Evolutionary conservation across 768 basidiomycete genomes (phyloP).

Genomic region (Leccinum incarnatum): DNA sequence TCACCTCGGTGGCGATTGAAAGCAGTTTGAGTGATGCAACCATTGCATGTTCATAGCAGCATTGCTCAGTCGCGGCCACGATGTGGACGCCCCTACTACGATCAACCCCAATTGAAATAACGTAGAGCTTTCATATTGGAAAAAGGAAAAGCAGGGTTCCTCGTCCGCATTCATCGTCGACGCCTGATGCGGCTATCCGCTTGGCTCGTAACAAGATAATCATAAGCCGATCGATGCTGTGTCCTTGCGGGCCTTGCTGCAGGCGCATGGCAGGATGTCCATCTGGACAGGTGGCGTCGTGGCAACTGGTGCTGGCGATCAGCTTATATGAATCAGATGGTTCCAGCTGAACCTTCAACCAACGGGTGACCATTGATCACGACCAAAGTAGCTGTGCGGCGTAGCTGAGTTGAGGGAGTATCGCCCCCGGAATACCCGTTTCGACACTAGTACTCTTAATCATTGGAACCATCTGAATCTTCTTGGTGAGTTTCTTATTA

Average conservation of each 20-base stretch:
- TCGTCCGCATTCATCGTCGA: slow-evolving; percentile 16
- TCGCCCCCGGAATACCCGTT: slow-evolving; percentile 11
- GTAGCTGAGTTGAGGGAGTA: slow-evolving; percentile 21
- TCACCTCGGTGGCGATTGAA: background rate
- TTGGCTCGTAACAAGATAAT: slow-evolving; percentile 13
- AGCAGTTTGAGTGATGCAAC: background rate
- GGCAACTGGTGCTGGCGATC: slow-evolving; percentile 20
- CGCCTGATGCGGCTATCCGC: slow-evolving; percentile 9
- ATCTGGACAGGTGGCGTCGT: slow-evolving; percentile 16
- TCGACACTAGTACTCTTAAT: slow-evolving; percentile 1
- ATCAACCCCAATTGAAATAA: slow-evolving; percentile 10
- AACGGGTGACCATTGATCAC: background rate
- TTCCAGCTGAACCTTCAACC: slow-evolving; percentile 3
- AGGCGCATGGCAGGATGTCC: slow-evolving; percentile 19
- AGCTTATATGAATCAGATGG: slow-evolving; percentile 21
- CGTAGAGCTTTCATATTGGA: background rate
- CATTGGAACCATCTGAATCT: background rate
- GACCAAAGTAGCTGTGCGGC: slow-evolving; percentile 16
- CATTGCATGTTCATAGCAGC: background rate
- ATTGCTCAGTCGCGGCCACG: slow-evolving; percentile 11
- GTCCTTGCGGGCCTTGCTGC: slow-evolving; percentile 15
- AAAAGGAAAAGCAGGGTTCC: slow-evolving; percentile 16
- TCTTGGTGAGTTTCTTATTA: background rate
- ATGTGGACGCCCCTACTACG: background rate
- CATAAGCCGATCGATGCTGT: slow-evolving; percentile 7